These are phyloP conservation scores for Xylariaceae sp. DNA, from an alignment of 2,329 filamentous ascomycete genomes.

Conservation along the genomic window DNA sequence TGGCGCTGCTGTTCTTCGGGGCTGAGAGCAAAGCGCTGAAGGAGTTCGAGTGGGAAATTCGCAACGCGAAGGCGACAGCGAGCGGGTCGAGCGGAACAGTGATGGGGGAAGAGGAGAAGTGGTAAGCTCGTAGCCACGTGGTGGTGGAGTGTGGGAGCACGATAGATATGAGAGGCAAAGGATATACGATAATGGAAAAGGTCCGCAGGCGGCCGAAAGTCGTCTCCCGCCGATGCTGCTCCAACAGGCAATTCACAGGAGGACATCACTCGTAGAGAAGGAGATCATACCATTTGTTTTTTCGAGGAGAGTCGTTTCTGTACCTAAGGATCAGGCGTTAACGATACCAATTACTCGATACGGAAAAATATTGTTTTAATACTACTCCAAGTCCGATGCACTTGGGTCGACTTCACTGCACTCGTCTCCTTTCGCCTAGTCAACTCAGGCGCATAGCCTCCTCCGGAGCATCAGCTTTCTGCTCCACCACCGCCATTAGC, in stretches of 20 bases:
- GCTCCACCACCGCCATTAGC: background rate
- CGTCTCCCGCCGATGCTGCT: background rate
- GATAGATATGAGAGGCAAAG: too few relatives aligned
- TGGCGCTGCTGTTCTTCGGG: constrained; percentile 82
- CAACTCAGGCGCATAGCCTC: too few relatives aligned
- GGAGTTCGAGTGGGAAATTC: constrained; percentile 93
- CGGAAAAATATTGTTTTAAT: constrained; percentile 8
- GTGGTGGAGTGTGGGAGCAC: too few relatives aligned
- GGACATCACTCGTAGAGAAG: too few relatives aligned
- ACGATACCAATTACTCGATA: constrained; percentile 16
- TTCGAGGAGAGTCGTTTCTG: background rate
- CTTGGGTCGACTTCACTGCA: too few relatives aligned
- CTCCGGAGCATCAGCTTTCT: background rate
- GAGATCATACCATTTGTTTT: constrained; percentile 5
- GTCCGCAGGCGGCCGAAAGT: background rate
- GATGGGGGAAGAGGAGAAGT: background rate
- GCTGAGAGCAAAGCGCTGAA: constrained; percentile 76
- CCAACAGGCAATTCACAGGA: background rate
- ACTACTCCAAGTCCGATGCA: background rate
- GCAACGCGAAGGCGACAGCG: constrained; percentile 54
- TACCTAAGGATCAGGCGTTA: constrained; percentile 5
- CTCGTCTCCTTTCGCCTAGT: background rate
- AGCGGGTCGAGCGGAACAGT: constrained; percentile 22
- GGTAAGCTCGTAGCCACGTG: too few relatives aligned
- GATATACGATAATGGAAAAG: too few relatives aligned